Conservation (phyloP, 2,329 filamentous ascomycete species). For the Cladosporium cucumerinum region DNA sequence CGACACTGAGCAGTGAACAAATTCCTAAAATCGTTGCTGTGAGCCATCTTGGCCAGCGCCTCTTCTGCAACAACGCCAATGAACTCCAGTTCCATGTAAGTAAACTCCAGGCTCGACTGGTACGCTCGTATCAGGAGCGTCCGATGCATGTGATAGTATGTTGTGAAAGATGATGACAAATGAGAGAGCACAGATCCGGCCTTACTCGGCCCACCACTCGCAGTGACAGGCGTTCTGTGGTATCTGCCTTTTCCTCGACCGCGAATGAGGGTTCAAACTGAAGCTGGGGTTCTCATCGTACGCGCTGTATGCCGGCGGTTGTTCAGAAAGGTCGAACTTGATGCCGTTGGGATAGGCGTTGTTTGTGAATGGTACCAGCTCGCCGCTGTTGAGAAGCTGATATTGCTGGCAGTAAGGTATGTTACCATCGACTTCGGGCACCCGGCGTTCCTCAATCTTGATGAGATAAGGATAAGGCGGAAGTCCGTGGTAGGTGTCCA, state of each 20-base stretch:
- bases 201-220: conserved; percentile 11
- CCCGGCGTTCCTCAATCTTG: conserved; percentile 64
- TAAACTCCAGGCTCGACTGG: conserved; percentile 3
- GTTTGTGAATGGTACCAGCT: background rate
- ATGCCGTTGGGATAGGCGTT: background rate
- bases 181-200: background rate
- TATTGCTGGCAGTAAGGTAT: conserved; percentile 64
- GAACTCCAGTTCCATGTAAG: conserved; percentile 7
- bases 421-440: conserved; percentile 40
- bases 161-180: background rate
- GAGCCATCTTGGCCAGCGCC: conserved; percentile 8
- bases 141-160: background rate
- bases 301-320: conserved; percentile 6
- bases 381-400: conserved; percentile 54
- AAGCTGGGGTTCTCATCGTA: background rate
- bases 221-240: conserved; percentile 8
- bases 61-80: conserved; percentile 1
- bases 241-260: background rate
- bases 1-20: background rate
- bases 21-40: background rate
- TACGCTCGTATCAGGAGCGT: background rate
- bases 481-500: conserved; percentile 14
- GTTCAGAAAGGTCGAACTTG: conserved; percentile 1
- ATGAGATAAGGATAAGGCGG: conserved; percentile 51
- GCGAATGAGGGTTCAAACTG: background rate